Percentiles rank a stretch among this genome's conserved stretches.
phyloP scores from a whole-genome alignment of 2,329 filamentous ascomycete species.

The Lasiodiplodia theobromae region DNA sequence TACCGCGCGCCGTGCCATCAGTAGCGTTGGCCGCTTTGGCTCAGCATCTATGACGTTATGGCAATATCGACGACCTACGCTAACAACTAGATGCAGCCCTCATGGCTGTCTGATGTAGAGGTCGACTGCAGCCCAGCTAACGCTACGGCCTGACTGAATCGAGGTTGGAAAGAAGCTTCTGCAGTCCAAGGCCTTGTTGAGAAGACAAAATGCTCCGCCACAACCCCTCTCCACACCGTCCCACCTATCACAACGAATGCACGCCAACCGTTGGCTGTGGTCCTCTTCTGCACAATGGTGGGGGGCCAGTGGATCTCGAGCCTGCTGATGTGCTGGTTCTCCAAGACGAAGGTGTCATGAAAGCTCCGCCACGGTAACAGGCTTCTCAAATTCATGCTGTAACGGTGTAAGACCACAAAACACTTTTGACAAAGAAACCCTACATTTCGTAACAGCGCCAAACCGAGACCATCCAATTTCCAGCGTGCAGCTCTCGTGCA shows the following conservation, averaged over 20 bases:
- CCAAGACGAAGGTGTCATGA: not conserved
- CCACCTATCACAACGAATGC: constrained; percentile 7
- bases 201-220: not conserved
- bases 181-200: not conserved
- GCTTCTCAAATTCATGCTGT: not conserved
- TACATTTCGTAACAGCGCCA: not conserved
- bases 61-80: not conserved
- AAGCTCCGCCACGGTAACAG: not conserved
- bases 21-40: not conserved
- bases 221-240: not conserved
- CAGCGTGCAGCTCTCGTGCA: constrained; percentile 2
- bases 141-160: not conserved
- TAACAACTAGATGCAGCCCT: constrained; percentile 2
- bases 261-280: not conserved
- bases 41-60: not conserved
- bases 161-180: not conserved
- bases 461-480: not conserved
- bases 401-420: not conserved
- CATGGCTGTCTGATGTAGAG: not conserved
- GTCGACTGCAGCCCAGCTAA: not conserved
- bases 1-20: not conserved
- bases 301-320: not conserved
- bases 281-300: not conserved
- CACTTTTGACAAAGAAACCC: not conserved
- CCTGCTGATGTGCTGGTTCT: not conserved